Evolutionary conservation across 2,329 filamentous ascomycete species (phyloP).

Genomic region (Didymella lethalis): DNA sequence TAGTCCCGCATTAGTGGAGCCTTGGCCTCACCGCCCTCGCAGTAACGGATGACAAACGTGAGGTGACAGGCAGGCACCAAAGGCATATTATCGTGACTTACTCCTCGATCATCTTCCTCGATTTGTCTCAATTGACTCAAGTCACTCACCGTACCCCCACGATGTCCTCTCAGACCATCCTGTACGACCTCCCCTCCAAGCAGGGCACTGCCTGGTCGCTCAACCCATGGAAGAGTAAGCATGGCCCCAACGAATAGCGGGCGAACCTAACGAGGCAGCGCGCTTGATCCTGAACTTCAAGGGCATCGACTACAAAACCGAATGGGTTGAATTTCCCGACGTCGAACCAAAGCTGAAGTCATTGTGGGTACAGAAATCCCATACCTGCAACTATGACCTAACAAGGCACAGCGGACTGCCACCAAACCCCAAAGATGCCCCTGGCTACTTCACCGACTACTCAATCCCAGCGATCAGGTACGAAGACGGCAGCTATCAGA

Average conservation of each 20-base stretch:
- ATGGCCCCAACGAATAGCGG: too few relatives aligned
- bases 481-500: conserved; percentile 65
- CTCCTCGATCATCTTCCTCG: background rate
- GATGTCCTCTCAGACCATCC: conserved; percentile 54
- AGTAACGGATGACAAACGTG: conserved; percentile 6
- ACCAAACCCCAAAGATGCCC: conserved; percentile 53
- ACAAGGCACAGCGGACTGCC: conserved; percentile 50
- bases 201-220: conserved; percentile 65
- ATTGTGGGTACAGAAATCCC: conserved; percentile 54
- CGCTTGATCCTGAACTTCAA: conserved; percentile 74
- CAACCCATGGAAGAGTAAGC: conserved; percentile 75
- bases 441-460: conserved; percentile 54
- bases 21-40: conserved; percentile 9
- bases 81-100: background rate
- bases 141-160: background rate
- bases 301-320: conserved; percentile 69
- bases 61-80: background rate
- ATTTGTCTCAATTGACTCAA: background rate
- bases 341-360: conserved; percentile 64
- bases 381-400: background rate
- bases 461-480: conserved; percentile 65
- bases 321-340: conserved; percentile 75
- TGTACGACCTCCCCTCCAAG: conserved; percentile 71
- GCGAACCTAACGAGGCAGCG: conserved; percentile 53
- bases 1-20: conserved; percentile 2